These are phyloP conservation scores for Melaleuca quinquenervia DNA, from an alignment of 345 rosid genomes.

Conservation along the genomic window DNA sequence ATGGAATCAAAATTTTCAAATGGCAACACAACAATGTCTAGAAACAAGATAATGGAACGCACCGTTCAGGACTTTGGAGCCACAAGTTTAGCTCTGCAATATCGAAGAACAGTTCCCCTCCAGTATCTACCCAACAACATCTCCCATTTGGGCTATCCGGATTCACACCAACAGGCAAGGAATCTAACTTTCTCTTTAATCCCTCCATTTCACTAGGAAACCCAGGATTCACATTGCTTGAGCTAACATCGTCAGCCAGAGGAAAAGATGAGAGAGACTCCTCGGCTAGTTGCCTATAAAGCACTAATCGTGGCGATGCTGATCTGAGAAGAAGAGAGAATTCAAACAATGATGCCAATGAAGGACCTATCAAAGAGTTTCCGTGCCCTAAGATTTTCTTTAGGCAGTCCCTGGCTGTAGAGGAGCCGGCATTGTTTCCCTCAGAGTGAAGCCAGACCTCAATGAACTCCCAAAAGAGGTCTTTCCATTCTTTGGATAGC, in stretches of 20 bases:
- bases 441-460: constrained; percentile 58
- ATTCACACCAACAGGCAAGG: constrained; percentile 40
- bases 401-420: constrained; percentile 74
- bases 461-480: constrained; percentile 76
- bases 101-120: constrained; percentile 64
- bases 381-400: constrained; percentile 46
- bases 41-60: constrained; percentile 8
- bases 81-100: constrained; percentile 50
- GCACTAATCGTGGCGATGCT: constrained; percentile 84
- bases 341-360: constrained; percentile 59
- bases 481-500: constrained; percentile 72
- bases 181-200: constrained; percentile 19
- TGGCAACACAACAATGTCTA: not conserved
- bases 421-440: constrained; percentile 31
- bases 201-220: constrained; percentile 10
- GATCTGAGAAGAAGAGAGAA: constrained; percentile 83
- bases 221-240: constrained; percentile 6
- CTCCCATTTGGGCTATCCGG: constrained; percentile 43
- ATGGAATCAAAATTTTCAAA: not conserved
- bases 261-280: constrained; percentile 95
- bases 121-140: constrained; percentile 97
- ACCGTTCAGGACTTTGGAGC: constrained; percentile 44
- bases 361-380: constrained; percentile 33
- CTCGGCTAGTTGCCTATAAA: constrained; percentile 81
- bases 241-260: constrained; percentile 34